A percentile compares a stretch with the other conserved stretches of the same genome.
Evolutionary conservation across 2,329 filamentous ascomycete genomes (phyloP).

Genomic region (Epichloe uncinata): DNA sequence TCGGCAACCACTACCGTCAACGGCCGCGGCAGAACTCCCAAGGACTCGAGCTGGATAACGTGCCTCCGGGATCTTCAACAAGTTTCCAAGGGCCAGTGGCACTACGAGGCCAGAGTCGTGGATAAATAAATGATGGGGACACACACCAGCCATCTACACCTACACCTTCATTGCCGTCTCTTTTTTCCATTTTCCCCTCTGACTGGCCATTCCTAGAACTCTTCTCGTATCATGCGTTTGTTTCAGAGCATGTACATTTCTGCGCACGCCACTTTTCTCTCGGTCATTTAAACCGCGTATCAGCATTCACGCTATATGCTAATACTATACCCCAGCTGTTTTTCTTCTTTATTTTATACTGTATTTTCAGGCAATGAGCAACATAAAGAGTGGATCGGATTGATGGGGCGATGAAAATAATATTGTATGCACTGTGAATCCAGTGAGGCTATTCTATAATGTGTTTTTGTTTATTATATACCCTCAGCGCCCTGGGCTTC

Average conservation of each 20-base stretch:
- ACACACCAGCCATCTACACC: not conserved
- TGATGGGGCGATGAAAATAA: not conserved
- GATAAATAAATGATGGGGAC: not conserved
- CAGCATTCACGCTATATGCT: not conserved
- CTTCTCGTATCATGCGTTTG: not conserved
- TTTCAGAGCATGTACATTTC: not conserved
- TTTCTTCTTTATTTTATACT: not conserved
- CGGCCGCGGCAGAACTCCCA: constrained; percentile 35
- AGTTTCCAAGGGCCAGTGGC: constrained; percentile 43
- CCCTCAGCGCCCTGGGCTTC: constrained; percentile 2
- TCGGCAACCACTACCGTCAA: constrained; percentile 38
- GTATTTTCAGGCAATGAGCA: not conserved
- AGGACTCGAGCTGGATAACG: constrained; percentile 61
- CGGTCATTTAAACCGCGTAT: not conserved
- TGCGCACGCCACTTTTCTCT: not conserved
- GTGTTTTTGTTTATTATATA: constrained; percentile 7
- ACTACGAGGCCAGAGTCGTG: constrained; percentile 23
- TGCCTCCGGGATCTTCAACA: constrained; percentile 27
- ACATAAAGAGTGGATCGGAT: not conserved
- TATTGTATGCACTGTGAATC: not conserved
- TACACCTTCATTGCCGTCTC: not conserved
- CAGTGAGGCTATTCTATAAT: not conserved
- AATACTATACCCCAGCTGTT: not conserved
- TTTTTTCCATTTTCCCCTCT: not conserved
- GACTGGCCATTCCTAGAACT: not conserved